Evolutionary conservation across 2,329 filamentous ascomycete genomes (phyloP).

Genomic region (Microsporum canis): DNA sequence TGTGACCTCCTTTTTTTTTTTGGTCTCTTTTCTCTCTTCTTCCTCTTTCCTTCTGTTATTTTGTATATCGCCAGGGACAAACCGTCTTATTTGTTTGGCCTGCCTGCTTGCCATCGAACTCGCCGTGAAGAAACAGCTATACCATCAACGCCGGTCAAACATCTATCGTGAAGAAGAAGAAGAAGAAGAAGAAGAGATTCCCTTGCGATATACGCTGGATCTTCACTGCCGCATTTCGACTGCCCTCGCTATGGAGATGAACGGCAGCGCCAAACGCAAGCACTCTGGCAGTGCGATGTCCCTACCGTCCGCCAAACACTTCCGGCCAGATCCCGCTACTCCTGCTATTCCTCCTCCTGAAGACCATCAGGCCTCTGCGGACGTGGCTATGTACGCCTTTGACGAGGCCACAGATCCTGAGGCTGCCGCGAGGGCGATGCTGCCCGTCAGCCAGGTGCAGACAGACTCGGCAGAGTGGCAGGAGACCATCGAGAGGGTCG

Average conservation of each 20-base stretch:
- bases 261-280: constrained; percentile 44
- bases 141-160: no score
- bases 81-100: no score
- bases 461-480: constrained; percentile 79
- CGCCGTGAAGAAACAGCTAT: no score
- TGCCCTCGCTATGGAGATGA: constrained; percentile 35
- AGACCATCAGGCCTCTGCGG: constrained; percentile 32
- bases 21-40: no score
- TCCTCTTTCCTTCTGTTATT: no score
- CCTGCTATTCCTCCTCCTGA: constrained; percentile 26
- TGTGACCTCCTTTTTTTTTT: no score
- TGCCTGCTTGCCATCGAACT: no score
- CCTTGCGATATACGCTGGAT: not conserved
- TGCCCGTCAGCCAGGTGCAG: constrained; percentile 6
- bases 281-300: constrained; percentile 39
- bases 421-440: constrained; percentile 25
- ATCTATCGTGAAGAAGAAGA: not conserved
- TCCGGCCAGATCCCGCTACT: constrained; percentile 37
- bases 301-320: constrained; percentile 46
- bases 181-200: not conserved
- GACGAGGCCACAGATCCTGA: constrained; percentile 35
- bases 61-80: no score
- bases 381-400: constrained; percentile 18
- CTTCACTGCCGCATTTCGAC: not conserved
- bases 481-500: constrained; percentile 84